Conservation (phyloP, 495 filamentous ascomycete genomes). For the Eremomyces bilateralis region DNA sequence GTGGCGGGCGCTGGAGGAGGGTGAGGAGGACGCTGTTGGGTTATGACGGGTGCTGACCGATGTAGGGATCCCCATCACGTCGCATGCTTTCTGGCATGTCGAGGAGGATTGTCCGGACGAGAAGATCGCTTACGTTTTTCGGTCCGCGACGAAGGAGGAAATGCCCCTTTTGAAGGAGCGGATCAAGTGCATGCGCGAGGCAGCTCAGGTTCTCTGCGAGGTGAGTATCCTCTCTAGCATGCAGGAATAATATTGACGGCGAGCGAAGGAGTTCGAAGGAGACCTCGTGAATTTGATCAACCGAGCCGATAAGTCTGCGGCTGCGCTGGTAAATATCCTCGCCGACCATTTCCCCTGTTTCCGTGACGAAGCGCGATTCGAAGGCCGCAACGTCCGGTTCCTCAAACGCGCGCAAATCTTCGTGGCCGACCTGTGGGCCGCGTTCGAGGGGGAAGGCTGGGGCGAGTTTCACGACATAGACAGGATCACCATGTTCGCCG, state of each 20-base stretch:
- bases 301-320: constrained; percentile 57
- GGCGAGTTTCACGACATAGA: constrained; percentile 82
- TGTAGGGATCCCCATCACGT: constrained; percentile 71
- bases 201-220: constrained; percentile 62
- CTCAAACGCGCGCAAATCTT: constrained; percentile 91
- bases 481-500: constrained; percentile 92
- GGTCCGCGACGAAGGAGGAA: constrained; percentile 65
- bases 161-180: constrained; percentile 71
- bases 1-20: constrained; percentile 75
- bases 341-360: constrained; percentile 68
- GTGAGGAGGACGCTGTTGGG: constrained; percentile 20
- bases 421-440: constrained; percentile 88
- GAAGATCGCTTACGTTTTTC: constrained; percentile 53
- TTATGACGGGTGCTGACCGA: background rate
- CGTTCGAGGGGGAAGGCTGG: constrained; percentile 59
- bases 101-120: constrained; percentile 57
- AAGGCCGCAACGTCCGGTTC: constrained; percentile 53
- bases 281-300: constrained; percentile 52
- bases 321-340: constrained; percentile 61
- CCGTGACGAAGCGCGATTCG: constrained; percentile 53
- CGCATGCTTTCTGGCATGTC: constrained; percentile 67
- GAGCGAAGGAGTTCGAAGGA: constrained; percentile 52
- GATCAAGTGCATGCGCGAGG: constrained; percentile 60
- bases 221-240: constrained; percentile 26
- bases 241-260: constrained; percentile 9